These are phyloP conservation scores for Ascochyta koolunga DNA, from an alignment of 2,329 filamentous ascomycete genomes.

Conservation along the genomic window DNA sequence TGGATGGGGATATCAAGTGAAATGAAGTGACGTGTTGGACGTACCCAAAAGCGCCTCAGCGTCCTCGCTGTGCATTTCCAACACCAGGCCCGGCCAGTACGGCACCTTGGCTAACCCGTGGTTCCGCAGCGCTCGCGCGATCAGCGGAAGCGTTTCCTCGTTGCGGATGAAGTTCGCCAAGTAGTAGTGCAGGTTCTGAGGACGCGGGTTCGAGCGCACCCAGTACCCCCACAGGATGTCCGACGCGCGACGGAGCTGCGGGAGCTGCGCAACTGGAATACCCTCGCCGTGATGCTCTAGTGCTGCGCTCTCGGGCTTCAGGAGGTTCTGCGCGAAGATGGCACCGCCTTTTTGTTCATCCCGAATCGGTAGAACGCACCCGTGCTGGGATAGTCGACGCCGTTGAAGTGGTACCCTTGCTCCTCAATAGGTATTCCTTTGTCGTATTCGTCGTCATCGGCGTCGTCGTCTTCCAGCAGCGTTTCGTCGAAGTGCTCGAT, in stretches of 20 bases:
- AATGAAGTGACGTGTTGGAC: too few species aligned
- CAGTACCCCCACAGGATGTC: conserved; percentile 21
- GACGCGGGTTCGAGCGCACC: conserved; percentile 3
- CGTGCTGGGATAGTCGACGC: conserved; percentile 5
- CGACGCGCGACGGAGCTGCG: conserved; percentile 1
- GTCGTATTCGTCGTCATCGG: too few species aligned
- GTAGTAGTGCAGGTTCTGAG: conserved; percentile 14
- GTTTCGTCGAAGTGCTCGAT: conserved; percentile 15
- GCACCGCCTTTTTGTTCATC: conserved; percentile 11
- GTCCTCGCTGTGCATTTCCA: conserved; percentile 8
- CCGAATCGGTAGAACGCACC: conserved; percentile 10
- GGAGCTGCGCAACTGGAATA: conserved; percentile 1
- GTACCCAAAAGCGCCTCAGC: conserved; percentile 20
- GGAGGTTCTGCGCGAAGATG: neutral
- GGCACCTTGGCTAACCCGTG: neutral
- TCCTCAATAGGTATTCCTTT: neutral
- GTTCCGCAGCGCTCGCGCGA: neutral
- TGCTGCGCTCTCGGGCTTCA: neutral
- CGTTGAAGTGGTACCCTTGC: conserved; percentile 17
- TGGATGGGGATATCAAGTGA: too few species aligned
- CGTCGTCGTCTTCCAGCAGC: conserved; percentile 1
- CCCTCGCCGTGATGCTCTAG: neutral
- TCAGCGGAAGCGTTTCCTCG: neutral
- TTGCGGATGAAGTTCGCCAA: conserved; percentile 12
- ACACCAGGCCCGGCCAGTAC: conserved; percentile 21